phyloP scores from a whole-genome alignment of 1,139 yeast species.

The Geotrichum bryndzae region DNA sequence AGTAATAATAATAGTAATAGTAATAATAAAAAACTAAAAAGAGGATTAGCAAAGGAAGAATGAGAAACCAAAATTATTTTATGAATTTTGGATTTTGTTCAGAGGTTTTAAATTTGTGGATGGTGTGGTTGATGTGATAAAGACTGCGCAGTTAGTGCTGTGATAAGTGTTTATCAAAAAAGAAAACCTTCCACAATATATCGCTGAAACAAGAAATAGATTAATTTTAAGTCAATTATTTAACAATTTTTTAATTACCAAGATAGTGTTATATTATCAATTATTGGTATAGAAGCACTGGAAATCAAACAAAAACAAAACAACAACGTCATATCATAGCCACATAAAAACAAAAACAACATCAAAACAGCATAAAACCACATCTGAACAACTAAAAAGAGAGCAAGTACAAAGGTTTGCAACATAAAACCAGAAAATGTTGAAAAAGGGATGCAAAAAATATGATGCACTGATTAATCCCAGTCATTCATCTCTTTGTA shows the following conservation, averaged over 20 bases:
- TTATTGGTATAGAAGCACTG: not conserved
- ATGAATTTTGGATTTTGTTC: not conserved
- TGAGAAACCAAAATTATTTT: not conserved
- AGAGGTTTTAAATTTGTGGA: not conserved
- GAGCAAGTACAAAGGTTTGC: not conserved
- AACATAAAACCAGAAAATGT: not conserved
- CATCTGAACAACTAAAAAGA: too few relatives aligned
- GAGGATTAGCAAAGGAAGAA: too few relatives aligned
- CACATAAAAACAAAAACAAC: not conserved
- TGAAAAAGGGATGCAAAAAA: not conserved
- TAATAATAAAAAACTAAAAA: too few relatives aligned
- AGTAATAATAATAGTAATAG: too few relatives aligned
- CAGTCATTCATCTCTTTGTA: constrained; percentile 10
- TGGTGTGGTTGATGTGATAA: too few relatives aligned
- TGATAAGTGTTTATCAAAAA: too few relatives aligned
- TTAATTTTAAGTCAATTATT: too few relatives aligned
- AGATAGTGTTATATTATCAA: not conserved
- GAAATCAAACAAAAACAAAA: not conserved
- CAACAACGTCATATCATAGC: not conserved
- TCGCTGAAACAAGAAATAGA: not conserved
- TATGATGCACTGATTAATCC: not conserved
- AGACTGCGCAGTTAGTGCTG: too few relatives aligned
- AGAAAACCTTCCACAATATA: not conserved
- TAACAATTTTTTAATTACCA: not conserved
- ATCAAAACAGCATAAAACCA: not conserved